Evolutionary conservation across 148 eudicot genomes (phyloP).

Genomic region (Rhododendron williamsianum): DNA sequence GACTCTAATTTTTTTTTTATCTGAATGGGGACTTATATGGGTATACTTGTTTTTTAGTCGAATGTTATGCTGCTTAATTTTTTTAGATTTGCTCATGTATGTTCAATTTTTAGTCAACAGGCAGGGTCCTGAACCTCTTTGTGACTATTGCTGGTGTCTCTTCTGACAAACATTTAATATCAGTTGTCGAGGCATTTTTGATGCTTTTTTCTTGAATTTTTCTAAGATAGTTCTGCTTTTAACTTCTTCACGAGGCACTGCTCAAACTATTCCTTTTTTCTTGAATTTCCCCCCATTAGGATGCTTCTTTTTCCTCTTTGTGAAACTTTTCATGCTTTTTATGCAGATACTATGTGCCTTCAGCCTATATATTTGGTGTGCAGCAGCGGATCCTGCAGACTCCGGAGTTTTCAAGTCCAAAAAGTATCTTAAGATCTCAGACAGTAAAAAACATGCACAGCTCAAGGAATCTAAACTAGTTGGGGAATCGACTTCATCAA

Average conservation of each 20-base stretch:
- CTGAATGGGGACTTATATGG: not conserved
- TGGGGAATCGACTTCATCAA: constrained; percentile 56
- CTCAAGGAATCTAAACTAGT: constrained; percentile 44
- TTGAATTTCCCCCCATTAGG: not conserved
- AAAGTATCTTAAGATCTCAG: constrained; percentile 57
- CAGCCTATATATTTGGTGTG: constrained; percentile 92
- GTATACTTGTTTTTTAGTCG: not conserved
- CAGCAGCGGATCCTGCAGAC: constrained; percentile 96
- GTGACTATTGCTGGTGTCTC: not conserved
- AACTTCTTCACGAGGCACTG: no score
- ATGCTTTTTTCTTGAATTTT: not conserved
- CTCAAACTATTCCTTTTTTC: not conserved
- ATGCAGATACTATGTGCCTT: constrained; percentile 63
- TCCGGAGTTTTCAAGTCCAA: constrained; percentile 88
- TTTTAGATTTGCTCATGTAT: not conserved
- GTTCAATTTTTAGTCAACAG: not conserved
- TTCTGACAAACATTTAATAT: not conserved
- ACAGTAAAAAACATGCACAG: constrained; percentile 28
- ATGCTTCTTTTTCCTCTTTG: constrained; percentile 3
- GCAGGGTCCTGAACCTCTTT: not conserved
- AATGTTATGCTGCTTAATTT: not conserved
- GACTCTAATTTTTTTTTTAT: not conserved
- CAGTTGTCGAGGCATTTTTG: not conserved
- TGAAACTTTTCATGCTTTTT: constrained; percentile 2
- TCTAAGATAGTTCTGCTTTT: not conserved